phyloP scores from a whole-genome alignment of 805 yeast genomes.

The Pichia ethanolica region DNA sequence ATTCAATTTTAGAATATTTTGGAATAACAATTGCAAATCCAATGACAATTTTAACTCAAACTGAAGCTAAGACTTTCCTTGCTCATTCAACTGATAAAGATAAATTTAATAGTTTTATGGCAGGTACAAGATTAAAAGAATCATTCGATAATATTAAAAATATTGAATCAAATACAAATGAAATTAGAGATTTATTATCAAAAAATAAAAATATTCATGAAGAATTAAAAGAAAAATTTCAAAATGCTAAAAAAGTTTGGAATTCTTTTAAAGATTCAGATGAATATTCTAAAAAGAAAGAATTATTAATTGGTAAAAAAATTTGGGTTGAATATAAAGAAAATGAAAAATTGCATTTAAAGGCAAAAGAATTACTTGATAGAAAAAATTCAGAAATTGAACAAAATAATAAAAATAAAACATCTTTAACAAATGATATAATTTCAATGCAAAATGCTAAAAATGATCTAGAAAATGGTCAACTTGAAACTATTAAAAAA shows the following conservation, averaged over 20 bases:
- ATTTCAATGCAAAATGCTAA: slow-evolving; percentile 7
- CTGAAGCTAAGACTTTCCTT: slow-evolving; percentile 83
- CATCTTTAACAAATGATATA: slow-evolving; percentile 7
- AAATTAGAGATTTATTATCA: slow-evolving; percentile 31
- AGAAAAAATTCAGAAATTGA: slow-evolving; percentile 1
- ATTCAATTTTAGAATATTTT: slow-evolving; percentile 59
- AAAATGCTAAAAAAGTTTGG: slow-evolving; percentile 36
- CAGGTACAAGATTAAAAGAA: slow-evolving; percentile 68
- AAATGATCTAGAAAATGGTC: slow-evolving; percentile 6
- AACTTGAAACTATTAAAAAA: slow-evolving; percentile 1
- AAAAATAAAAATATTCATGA: slow-evolving; percentile 26
- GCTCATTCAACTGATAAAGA: slow-evolving; percentile 66
- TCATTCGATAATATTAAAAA: slow-evolving; percentile 46
- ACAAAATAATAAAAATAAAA: background rate
- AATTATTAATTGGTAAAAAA: slow-evolving; percentile 38
- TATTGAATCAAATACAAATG: slow-evolving; percentile 35
- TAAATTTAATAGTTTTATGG: slow-evolving; percentile 72
- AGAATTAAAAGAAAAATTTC: slow-evolving; percentile 32
- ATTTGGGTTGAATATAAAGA: slow-evolving; percentile 38
- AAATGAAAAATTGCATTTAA: slow-evolving; percentile 17
- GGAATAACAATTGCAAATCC: slow-evolving; percentile 84
- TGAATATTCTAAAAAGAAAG: slow-evolving; percentile 32
- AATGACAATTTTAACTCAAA: slow-evolving; percentile 87
- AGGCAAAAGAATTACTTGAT: slow-evolving; percentile 15
- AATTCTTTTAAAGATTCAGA: slow-evolving; percentile 34